phyloP scores from a whole-genome alignment of 2,329 filamentous ascomycete genomes.

The Lecanoromycetidae sp. region DNA sequence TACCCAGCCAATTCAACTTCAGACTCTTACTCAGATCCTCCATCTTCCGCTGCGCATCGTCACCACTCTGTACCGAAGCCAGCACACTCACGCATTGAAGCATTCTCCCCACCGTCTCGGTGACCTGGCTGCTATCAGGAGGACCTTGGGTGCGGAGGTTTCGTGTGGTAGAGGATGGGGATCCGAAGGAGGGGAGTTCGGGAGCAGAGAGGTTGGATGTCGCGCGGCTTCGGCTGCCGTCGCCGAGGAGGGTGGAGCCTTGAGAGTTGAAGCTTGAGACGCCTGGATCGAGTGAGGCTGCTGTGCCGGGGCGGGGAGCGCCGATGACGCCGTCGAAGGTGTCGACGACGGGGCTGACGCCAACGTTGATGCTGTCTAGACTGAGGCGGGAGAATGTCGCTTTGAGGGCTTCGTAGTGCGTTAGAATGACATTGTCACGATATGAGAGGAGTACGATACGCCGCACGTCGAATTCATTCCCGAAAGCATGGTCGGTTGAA shows the following conservation, averaged over 20 bases:
- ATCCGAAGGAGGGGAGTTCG: conserved; percentile 33
- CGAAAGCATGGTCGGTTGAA: conserved; percentile 34
- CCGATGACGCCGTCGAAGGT: conserved; percentile 31
- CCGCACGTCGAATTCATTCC: conserved; percentile 67
- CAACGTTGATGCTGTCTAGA: conserved; percentile 59
- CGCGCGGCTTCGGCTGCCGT: conserved; percentile 58
- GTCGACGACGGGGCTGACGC: conserved; percentile 32
- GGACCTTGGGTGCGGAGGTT: conserved; percentile 17
- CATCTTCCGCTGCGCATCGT: conserved; percentile 65
- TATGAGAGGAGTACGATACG: conserved; percentile 78
- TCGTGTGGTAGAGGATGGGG: conserved; percentile 32
- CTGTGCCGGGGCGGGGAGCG: conserved; percentile 57
- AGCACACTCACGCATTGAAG: conserved; percentile 91
- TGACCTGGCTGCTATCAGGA: conserved; percentile 54
- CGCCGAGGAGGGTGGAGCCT: conserved; percentile 65
- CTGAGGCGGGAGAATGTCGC: conserved; percentile 80
- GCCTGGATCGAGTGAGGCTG: conserved; percentile 60
- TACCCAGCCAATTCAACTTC: conserved; percentile 92
- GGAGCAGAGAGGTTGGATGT: conserved; percentile 64
- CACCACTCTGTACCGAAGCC: conserved; percentile 59
- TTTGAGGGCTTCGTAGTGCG: conserved; percentile 78
- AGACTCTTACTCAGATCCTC: conserved; percentile 73
- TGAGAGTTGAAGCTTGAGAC: conserved; percentile 71
- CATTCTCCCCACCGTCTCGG: conserved; percentile 90
- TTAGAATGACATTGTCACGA: conserved; percentile 77